Base-by-base conservation (phyloP, 148 eudicot genomes). In the Chenopodium berlandieri region DNA sequence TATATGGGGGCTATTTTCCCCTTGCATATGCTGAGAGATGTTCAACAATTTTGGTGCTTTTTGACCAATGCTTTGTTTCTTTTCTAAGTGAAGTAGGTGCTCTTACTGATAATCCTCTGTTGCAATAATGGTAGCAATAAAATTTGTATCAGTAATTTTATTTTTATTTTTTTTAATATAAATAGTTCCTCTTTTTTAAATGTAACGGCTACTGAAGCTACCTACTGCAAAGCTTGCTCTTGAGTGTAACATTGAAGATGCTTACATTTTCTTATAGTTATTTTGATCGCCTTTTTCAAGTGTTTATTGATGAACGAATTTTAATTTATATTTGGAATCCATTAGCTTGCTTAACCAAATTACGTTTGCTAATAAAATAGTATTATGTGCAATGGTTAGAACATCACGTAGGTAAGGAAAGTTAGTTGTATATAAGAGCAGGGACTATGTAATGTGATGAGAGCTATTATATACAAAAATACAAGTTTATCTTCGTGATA, bases 101-200 rank as follows among this genome's bases (percentile, higher is more conserved):
- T 40, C 48, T 78, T 25, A 67, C 48, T 37, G 23, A 60, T 48
- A 19, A 56, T 14, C 22, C 22, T 31, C 19, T 75, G 79, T 75
- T 75, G 75, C 68, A 66, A 68, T 67, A 67, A 81, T 67, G 79
- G 54, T 67, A 25, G 34, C 16, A n/a, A 75, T 81, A 52, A 73
- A 75, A 50, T 1, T 32, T 81, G 75, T 75, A 67, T 64, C 73
- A 75, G 54, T 67, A 32, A 1, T 67, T 71, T 71, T 71, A 4
- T 40, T 40, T 5, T 40, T 40, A 40, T 40, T 40, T 40, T 37
- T 37, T 40, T 5, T 2, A 34, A 34, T 78, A 78, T 65, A 47
- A 10, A 27, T 58, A 48, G 70, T 30, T 48, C 34, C 58, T 23
- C 19, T 23, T 73, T 10, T 13, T 20, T 40, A 2, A 20, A 62